Evolutionary conservation across 2,329 filamentous ascomycete genomes (phyloP).

Genomic region (Helotiales sp.): DNA sequence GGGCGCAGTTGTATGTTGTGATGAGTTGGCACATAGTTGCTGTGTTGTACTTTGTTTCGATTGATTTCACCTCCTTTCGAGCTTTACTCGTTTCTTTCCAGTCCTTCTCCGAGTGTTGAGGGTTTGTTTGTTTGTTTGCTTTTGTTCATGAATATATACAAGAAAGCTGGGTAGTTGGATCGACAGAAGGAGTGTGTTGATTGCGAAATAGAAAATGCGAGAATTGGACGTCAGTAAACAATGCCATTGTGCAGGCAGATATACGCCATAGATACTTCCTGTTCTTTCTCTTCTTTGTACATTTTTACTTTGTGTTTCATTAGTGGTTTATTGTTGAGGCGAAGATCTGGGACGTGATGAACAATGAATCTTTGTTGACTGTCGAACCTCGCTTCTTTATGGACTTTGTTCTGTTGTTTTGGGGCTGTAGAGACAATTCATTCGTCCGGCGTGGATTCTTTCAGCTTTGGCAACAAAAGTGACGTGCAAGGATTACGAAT

Average conservation of each 20-base stretch:
- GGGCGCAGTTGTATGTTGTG: background rate
- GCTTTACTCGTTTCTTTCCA: background rate
- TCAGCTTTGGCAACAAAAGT: too few species aligned
- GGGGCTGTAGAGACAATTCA: too few species aligned
- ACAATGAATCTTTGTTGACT: background rate
- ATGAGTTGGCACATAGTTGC: slow-evolving; percentile 7
- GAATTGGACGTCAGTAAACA: background rate
- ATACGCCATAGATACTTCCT: background rate
- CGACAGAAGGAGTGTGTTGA: too few species aligned
- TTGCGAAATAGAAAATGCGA: background rate
- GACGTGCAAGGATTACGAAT: too few species aligned
- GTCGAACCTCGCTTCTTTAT: background rate
- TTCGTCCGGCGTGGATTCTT: too few species aligned
- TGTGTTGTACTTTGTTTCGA: background rate
- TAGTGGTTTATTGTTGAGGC: background rate
- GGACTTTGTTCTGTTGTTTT: background rate
- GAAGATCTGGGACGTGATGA: background rate
- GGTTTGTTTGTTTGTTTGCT: background rate
- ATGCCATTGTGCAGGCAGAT: background rate
- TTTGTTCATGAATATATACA: background rate
- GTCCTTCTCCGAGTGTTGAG: background rate
- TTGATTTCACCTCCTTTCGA: background rate
- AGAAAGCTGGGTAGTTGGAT: background rate
- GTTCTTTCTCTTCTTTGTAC: background rate
- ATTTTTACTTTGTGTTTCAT: background rate